Evolutionary conservation across 768 basidiomycete genomes (phyloP).

Genomic region (Lactifluus volemus): DNA sequence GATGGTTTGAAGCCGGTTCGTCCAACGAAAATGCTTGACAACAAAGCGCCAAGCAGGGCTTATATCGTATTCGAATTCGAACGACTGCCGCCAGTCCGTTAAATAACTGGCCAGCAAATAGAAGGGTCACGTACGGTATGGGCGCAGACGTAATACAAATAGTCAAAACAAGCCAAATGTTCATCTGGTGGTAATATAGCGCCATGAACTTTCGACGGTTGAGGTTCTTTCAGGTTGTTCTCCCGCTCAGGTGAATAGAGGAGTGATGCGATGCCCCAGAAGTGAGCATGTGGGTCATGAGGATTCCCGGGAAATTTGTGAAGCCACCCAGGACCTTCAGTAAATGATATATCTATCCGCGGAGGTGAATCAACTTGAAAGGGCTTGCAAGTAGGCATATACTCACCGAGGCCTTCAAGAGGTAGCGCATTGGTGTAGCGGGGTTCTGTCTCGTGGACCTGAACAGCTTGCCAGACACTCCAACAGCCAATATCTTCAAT

Average conservation of each 20-base stretch:
- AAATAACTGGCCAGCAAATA: background rate
- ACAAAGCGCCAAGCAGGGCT: slow-evolving; percentile 32
- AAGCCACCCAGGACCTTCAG: slow-evolving; percentile 27
- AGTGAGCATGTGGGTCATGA: slow-evolving; percentile 28
- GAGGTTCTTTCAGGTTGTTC: slow-evolving; percentile 21
- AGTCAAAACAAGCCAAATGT: slow-evolving; percentile 35
- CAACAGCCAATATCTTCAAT: slow-evolving; percentile 36
- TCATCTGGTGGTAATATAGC: slow-evolving; percentile 28
- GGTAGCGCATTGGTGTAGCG: slow-evolving; percentile 23
- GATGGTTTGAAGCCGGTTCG: slow-evolving; percentile 25
- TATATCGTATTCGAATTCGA: slow-evolving; percentile 26
- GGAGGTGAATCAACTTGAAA: background rate
- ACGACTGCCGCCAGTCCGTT: slow-evolving; percentile 22
- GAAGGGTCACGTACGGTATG: slow-evolving; percentile 20
- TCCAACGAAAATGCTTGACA: slow-evolving; percentile 29
- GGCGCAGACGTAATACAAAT: slow-evolving; percentile 33
- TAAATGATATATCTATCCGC: slow-evolving; percentile 30
- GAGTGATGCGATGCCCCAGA: slow-evolving; percentile 28
- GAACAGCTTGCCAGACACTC: slow-evolving; percentile 34
- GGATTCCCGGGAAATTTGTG: slow-evolving; percentile 27
- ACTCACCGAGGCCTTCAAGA: slow-evolving; percentile 27
- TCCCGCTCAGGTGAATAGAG: slow-evolving; percentile 28
- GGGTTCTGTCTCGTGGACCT: slow-evolving; percentile 23
- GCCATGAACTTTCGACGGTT: slow-evolving; percentile 24
- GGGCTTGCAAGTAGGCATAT: background rate